Conservation (phyloP, 2,329 filamentous ascomycete genomes). For the Elsinoe ampelina region DNA sequence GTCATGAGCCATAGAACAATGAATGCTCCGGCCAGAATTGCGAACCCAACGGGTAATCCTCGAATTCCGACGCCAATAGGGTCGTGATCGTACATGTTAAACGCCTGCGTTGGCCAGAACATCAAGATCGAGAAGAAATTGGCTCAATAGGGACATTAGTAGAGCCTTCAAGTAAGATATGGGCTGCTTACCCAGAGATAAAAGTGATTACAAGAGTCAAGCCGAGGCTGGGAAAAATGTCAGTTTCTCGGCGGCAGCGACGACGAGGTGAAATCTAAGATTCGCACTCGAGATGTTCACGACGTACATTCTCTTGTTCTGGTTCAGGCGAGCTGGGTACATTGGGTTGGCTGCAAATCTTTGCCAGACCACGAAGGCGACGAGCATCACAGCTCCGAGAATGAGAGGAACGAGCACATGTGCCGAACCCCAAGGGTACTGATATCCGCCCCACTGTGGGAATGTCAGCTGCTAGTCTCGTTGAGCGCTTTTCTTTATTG, state of each 20-base stretch:
- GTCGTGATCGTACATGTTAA: constrained; percentile 52
- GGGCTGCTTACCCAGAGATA: constrained; percentile 23
- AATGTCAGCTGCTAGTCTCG: too few relatives aligned
- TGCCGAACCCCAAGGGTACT: constrained; percentile 25
- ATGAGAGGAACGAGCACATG: constrained; percentile 29
- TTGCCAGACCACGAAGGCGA: constrained; percentile 28
- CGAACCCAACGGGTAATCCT: constrained; percentile 55
- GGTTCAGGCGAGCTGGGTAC: constrained; percentile 24
- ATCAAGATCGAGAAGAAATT: too few relatives aligned
- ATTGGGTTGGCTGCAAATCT: constrained; percentile 26
- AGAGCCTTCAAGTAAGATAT: too few relatives aligned
- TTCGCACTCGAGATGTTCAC: too few relatives aligned
- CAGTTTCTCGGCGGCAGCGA: neutral
- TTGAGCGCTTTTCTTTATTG: too few relatives aligned
- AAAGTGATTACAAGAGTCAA: constrained; percentile 33
- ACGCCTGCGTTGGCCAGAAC: constrained; percentile 55
- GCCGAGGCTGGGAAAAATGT: constrained; percentile 17
- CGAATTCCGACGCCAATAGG: constrained; percentile 55
- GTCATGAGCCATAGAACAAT: constrained; percentile 51
- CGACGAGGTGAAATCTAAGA: too few relatives aligned
- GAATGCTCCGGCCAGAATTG: constrained; percentile 52
- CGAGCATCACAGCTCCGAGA: constrained; percentile 24
- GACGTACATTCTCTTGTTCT: constrained; percentile 25
- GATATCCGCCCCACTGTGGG: constrained; percentile 18
- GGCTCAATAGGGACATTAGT: too few relatives aligned